A percentile compares a stretch with the other conserved stretches of the same genome.
phyloP scores from a whole-genome alignment of 106 monocot species.

The Cymbidium sinense region DNA sequence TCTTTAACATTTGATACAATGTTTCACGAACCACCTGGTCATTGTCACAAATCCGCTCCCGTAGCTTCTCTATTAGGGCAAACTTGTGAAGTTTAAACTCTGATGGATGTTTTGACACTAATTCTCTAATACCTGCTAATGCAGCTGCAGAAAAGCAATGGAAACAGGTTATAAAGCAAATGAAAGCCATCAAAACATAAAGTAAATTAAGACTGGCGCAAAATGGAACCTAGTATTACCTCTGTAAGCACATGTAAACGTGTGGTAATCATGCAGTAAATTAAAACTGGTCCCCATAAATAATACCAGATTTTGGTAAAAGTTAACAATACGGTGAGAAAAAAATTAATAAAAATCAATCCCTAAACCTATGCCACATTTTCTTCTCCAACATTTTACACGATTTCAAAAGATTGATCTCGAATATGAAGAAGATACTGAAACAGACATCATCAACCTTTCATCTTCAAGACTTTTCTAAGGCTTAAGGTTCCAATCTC shows the following conservation, averaged over 20 bases:
- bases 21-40: conserved; percentile 72
- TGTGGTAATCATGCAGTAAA: background rate
- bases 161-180: too few relatives aligned
- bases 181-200: too few relatives aligned
- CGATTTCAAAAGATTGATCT: too few relatives aligned
- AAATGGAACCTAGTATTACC: background rate
- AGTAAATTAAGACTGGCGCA: background rate
- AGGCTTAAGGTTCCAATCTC: too few relatives aligned
- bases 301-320: background rate
- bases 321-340: background rate
- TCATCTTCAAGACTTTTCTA: too few relatives aligned
- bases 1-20: conserved; percentile 61
- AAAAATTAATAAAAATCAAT: background rate
- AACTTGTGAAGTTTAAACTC: conserved; percentile 78
- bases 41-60: conserved; percentile 74
- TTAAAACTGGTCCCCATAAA: background rate
- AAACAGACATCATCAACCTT: too few relatives aligned
- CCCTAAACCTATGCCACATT: background rate
- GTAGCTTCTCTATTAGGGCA: conserved; percentile 68
- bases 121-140: conserved; percentile 70
- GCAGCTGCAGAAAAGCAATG: conserved; percentile 56
- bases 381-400: too few relatives aligned
- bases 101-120: conserved; percentile 59
- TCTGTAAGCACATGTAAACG: background rate
- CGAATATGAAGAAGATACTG: too few relatives aligned